Percentiles rank a stretch among this genome's conserved stretches.
Conservation (phyloP, 1,284 basidiomycete genomes). For the Sanguinoderma infundibulare region DNA sequence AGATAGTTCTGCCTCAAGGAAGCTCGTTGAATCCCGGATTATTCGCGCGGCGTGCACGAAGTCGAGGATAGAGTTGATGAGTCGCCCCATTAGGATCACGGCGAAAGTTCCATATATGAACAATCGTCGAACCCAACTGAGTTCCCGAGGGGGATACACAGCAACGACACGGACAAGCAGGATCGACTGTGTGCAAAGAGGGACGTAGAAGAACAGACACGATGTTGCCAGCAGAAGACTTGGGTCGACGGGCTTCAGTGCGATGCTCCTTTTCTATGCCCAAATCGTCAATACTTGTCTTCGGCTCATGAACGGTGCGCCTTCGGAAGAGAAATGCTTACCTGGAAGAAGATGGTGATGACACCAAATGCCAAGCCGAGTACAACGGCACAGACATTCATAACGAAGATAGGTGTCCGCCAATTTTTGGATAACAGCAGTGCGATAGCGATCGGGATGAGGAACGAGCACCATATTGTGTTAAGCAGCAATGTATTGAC, state of each 20-base stretch:
- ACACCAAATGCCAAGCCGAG: constrained; percentile 18
- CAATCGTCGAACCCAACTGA: neutral
- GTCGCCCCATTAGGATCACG: neutral
- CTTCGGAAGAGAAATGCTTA: neutral
- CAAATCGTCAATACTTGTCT: too few relatives aligned
- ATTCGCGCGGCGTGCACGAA: neutral
- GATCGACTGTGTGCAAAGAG: constrained; percentile 25
- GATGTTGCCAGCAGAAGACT: constrained; percentile 5
- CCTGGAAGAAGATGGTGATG: constrained; percentile 1
- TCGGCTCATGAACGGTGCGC: neutral
- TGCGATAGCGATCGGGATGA: neutral
- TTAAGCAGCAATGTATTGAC: neutral
- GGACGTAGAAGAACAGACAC: constrained; percentile 13
- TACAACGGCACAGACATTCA: constrained; percentile 27
- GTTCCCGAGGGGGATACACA: constrained; percentile 24
- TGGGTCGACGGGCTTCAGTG: neutral
- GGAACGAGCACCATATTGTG: neutral
- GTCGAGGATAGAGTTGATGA: neutral
- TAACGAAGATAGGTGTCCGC: constrained; percentile 32
- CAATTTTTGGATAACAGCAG: neutral
- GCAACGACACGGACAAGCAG: constrained; percentile 31
- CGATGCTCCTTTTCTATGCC: neutral
- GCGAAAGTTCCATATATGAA: constrained; percentile 4
- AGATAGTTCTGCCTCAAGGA: too few relatives aligned
- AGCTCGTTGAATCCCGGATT: too few relatives aligned